phyloP scores from a whole-genome alignment of 2,329 filamentous ascomycete genomes.

The Colletotrichum limetticola region DNA sequence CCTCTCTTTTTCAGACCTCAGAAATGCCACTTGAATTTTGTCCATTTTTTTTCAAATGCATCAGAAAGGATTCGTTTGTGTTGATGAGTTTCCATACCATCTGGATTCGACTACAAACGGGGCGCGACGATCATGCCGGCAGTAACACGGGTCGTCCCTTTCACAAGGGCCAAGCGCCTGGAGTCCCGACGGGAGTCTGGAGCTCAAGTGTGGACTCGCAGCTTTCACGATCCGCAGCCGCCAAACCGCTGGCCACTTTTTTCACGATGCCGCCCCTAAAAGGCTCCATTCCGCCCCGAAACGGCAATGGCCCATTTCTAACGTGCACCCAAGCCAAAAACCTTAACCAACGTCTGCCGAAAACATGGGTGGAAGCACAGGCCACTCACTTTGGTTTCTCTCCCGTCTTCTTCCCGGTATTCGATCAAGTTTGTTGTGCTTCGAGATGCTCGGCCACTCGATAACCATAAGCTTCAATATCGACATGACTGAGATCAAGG shows the following conservation, averaged over 20 bases:
- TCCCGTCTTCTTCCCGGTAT: neutral
- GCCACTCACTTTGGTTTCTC: neutral
- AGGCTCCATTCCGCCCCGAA: neutral
- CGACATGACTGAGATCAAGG: neutral
- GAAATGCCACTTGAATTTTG: neutral
- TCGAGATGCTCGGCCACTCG: neutral
- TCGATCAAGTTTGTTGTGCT: neutral
- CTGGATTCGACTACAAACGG: neutral
- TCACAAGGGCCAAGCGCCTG: slow-evolving; percentile 1
- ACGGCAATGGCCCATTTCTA: neutral
- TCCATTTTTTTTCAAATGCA: neutral
- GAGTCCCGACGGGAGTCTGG: neutral
- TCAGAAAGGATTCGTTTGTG: neutral
- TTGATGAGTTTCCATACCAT: neutral
- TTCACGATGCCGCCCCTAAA: slow-evolving; percentile 4
- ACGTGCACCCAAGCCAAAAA: slow-evolving; percentile 7
- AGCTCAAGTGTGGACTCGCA: neutral
- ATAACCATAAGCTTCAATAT: neutral
- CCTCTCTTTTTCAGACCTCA: neutral
- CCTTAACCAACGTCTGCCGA: neutral
- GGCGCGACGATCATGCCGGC: neutral
- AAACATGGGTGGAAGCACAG: slow-evolving; percentile 14
- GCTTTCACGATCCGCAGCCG: neutral
- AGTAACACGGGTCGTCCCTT: neutral
- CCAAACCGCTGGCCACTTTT: neutral